Base-by-base conservation (phyloP, 352 stramenopile species). In the Pythium volutum region DNA sequence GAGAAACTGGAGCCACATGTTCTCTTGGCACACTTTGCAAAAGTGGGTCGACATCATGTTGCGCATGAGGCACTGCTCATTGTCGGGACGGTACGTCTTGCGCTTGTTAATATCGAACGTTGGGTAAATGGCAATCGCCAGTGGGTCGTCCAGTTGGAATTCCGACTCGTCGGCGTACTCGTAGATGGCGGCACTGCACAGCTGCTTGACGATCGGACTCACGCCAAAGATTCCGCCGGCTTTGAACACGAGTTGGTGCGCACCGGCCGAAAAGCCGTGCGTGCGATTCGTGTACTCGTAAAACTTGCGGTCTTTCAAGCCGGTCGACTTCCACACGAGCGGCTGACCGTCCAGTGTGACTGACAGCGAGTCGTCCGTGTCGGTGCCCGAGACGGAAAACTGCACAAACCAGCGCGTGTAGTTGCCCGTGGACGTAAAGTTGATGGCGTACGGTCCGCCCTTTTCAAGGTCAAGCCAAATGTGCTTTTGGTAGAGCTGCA, bases 41-140 rank as follows among this genome's bases (percentile, higher is more conserved):
- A 79, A 79, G 25, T n/a, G 29, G 2, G 61, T 61, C 53, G 66
- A 72, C 31, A 38, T 56, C 64, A 79, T 75, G 69, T 79, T 75
- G 59, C 72, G 72, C 72, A 79, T 76, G 36, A 76, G 46, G 61
- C 72, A 79, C 34, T 53, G 66, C 50, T 76, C 67, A 60, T 71
- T 70, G 58, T 67, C 50, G 11, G 72, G 72, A 15, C 72, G 72
- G 27, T 64, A 69, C 16, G 53, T 48, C 62, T 74, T 74, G 52
- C 15, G 2, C 36, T 73, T 73, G 60, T 67, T 67, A 45, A 66
- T 62, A 51, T 75, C 45, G 25, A 36, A 77, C 20, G 67, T 77
- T 27, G 72, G 63, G 67, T 74, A 76, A 27, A 69, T 45, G 43
- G 66, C 69, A 47, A 79, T 68, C 59, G 53, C 59, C 34, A 68